Base-by-base conservation (phyloP, 768 basidiomycete species). In the Terana coerulea region DNA sequence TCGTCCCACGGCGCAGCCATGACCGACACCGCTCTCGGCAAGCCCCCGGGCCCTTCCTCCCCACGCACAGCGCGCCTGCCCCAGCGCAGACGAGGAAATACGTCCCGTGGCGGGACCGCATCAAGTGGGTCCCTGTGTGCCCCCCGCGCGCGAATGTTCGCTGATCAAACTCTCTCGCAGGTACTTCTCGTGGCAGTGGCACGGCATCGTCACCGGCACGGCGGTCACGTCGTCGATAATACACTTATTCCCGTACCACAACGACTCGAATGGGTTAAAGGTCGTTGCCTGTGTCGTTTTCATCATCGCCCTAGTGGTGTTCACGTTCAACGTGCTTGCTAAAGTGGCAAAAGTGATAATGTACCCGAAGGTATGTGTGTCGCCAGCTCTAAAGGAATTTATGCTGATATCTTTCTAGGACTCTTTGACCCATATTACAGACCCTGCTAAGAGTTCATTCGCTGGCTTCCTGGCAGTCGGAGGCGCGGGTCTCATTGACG, bases 161-260 rank as follows among this genome's bases (percentile, higher is more conserved):
- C 26, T 25, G n/a, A 45, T 26, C 36, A 10, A 17, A n/a, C n/a
- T 42, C 22, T 35, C n/a, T n/a, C 24, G 22, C 48, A 76, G 75
- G 25, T 67, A 75, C 51, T 75, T 77, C 56, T 74, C 75, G 2
- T 75, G 73, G 33, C 71, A 72, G 50, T 77, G 75, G 75, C 67
- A 76, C 56, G 70, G 74, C 11, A 69, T 75, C 17, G 64, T 72
- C 22, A 77, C 77, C 75, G 75, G 75, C 44, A 76, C 76, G 1
- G 76, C 76, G 5, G 70, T 64, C 21, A 63, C 67, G 19, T 69
- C 70, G 8, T 59, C 70, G 34, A 59, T 78, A 24, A 56, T 76
- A 30, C 68, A 75, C 54, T 64, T 64, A 45, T 70, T 76, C 33
- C 74, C 76, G n/a, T 77, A 76, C 49, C 67, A 73, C 24, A 62